phyloP scores from a whole-genome alignment of 306 rosid genomes.

The Hippophae tibetana region DNA sequence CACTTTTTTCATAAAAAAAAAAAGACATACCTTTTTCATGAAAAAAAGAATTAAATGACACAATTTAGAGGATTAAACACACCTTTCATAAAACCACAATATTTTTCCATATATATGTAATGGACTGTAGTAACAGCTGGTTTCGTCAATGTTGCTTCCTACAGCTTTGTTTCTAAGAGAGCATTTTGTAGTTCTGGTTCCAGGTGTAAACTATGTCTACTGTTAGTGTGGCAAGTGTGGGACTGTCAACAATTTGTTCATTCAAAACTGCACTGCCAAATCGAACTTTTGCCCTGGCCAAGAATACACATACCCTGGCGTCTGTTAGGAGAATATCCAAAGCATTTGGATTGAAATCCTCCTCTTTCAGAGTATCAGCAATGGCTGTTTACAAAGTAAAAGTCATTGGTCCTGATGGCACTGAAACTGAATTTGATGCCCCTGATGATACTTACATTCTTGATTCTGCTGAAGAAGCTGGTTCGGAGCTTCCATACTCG shows the following conservation, averaged over 20 bases:
- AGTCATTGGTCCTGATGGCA: slow-evolving; percentile 53
- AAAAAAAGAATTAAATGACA: no score
- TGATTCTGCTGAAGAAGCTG: slow-evolving; percentile 71
- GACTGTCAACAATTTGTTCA: slow-evolving; percentile 31
- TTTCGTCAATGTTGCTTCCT: no score
- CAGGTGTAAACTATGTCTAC: slow-evolving; percentile 41
- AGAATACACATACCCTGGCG: slow-evolving; percentile 38
- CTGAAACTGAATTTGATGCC: slow-evolving; percentile 60
- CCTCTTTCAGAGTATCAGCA: slow-evolving; percentile 34
- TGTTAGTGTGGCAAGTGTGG: slow-evolving; percentile 21
- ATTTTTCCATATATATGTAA: no score
- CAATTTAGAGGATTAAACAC: no score
- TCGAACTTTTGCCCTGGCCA: slow-evolving; percentile 22
- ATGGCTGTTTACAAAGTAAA: slow-evolving; percentile 69
- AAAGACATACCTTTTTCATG: no score
- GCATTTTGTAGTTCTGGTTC: no score
- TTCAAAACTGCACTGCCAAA: slow-evolving; percentile 23
- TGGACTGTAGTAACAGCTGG: no score
- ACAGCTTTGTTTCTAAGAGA: no score
- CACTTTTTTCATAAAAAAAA: no score
- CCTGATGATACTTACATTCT: slow-evolving; percentile 61
- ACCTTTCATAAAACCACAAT: no score
- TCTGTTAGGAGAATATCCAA: slow-evolving; percentile 36
- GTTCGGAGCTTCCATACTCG: slow-evolving; percentile 72
- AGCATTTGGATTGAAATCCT: slow-evolving; percentile 53